Percentiles rank a stretch among this genome's conserved stretches.
phyloP scores from a whole-genome alignment of 2,329 filamentous ascomycete genomes.

The Fusarium dimerum region DNA sequence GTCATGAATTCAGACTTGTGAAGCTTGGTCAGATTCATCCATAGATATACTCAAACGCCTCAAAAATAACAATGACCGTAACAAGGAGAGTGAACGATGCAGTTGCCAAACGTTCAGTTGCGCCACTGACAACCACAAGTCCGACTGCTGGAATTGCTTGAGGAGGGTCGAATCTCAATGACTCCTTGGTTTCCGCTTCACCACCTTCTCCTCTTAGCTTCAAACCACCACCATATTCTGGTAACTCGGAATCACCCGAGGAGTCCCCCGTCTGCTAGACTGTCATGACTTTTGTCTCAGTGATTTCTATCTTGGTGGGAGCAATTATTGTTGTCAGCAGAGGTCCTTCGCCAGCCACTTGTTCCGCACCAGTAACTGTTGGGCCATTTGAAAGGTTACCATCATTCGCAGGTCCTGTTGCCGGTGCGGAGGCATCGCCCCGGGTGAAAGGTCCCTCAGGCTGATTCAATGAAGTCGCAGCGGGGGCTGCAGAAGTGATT shows the following conservation, averaged over 20 bases:
- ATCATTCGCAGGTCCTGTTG: constrained; percentile 1
- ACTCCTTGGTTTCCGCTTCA: neutral
- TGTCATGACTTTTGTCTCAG: constrained; percentile 20
- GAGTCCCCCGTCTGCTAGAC: constrained; percentile 12
- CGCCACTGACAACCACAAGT: too few species aligned
- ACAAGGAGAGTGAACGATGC: too few species aligned
- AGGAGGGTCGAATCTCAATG: too few species aligned
- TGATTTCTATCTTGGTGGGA: constrained; percentile 17
- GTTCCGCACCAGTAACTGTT: neutral
- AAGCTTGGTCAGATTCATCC: too few species aligned
- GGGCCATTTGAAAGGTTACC: neutral
- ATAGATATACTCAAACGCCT: too few species aligned
- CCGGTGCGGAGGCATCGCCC: neutral
- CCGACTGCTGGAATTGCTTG: too few species aligned
- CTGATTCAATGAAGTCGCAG: neutral
- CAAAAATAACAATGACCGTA: too few species aligned
- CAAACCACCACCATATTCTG: constrained; percentile 1
- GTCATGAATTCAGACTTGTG: too few species aligned
- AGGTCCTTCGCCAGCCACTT: constrained; percentile 1
- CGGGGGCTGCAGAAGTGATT: too few species aligned
- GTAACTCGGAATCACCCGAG: constrained; percentile 7
- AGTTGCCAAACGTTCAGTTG: too few species aligned
- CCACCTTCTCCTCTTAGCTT: constrained; percentile 2
- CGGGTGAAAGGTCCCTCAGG: neutral
- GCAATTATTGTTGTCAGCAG: constrained; percentile 28